Evolutionary conservation across 2,329 filamentous ascomycete genomes (phyloP), one percentile per base, ranked within the genome.

Genomic region (Trichoderma harzianum): DNA sequence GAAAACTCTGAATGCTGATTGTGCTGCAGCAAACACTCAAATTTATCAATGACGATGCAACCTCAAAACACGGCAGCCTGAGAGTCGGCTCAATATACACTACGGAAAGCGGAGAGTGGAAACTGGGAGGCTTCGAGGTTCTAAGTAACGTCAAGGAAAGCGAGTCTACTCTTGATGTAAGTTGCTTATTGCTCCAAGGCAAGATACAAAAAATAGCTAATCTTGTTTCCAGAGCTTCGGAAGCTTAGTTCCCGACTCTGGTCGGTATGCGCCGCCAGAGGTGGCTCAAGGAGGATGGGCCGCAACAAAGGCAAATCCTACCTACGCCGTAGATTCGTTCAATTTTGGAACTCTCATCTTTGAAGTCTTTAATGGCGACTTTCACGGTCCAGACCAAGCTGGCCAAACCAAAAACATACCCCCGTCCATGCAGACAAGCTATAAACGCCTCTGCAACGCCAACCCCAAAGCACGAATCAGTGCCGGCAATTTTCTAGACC

Each of bases 41-140:
- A 78, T 99, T 99, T 79, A 93, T 99, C 80, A 99, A 99, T 78
- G 91, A 93, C 62, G 96, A 99, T 75, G 96, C 95, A 3, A 87
- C 92, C 3, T 98, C 95, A 0, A 92, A 99, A 66, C 96, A 99
- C 78, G 96, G 95, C 63, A 93, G 90, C 77, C 85, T 99, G 67
- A 91, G 93, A 74, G 92, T 93, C 24, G 92, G 93, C 0, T 97
- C 95, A 0, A 87, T 99, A 74, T 99, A 95, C 81, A 96, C 93
- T 5, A 94, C 94, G 73, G 95, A 98, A 79, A 98, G 96, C 78
- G 96, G 96, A 72, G 96, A 99, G 83, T 99, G 96, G 96, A 98
- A 97, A 79, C 84, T 99, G 2, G 95, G 92, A 24, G 96, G 96
- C 0, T 97, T 99, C 76, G 96, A 99, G 76, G 88, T 97, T 6